Conservation (phyloP, 495 filamentous ascomycete species). For the Aspergillus baeticus region DNA sequence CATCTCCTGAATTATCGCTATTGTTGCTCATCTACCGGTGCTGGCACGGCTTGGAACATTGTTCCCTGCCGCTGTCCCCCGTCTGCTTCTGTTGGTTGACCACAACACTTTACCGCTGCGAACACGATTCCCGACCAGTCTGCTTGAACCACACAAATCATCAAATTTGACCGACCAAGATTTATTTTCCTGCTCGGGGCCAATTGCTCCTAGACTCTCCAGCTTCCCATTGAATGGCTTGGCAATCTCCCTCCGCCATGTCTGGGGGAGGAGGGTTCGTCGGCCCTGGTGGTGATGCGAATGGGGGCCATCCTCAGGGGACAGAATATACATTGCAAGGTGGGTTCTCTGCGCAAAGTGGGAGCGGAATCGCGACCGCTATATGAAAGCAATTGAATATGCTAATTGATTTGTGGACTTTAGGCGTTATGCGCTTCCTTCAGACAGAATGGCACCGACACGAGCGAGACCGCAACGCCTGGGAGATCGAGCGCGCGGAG, state of each 20-base stretch:
- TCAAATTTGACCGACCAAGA: slow-evolving; percentile 5
- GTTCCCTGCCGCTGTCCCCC: slow-evolving; percentile 26
- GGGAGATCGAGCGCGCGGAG: slow-evolving; percentile 98
- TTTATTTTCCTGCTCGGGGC: not conserved
- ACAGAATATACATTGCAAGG: slow-evolving; percentile 99
- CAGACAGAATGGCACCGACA: slow-evolving; percentile 99
- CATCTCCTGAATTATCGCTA: slow-evolving; percentile 2
- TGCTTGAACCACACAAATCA: not conserved
- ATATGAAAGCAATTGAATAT: not conserved
- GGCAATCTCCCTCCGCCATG: slow-evolving; percentile 65
- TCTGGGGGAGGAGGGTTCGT: slow-evolving; percentile 60
- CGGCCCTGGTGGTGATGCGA: slow-evolving; percentile 53
- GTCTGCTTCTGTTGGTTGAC: slow-evolving; percentile 16
- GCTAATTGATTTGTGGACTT: slow-evolving; percentile 10
- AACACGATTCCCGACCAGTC: slow-evolving; percentile 10
- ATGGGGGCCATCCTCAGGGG: slow-evolving; percentile 66
- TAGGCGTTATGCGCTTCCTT: slow-evolving; percentile 98
- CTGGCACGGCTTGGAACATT: slow-evolving; percentile 25
- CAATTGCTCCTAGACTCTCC: not conserved
- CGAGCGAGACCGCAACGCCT: slow-evolving; percentile 95
- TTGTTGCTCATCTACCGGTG: slow-evolving; percentile 14
- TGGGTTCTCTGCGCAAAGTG: slow-evolving; percentile 33
- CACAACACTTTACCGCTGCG: slow-evolving; percentile 19
- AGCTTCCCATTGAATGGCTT: slow-evolving; percentile 47
- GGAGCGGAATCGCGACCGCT: not conserved